Base-by-base conservation (phyloP, 108 stramenopile genomes). In the Stephanodiscus minutulus region DNA sequence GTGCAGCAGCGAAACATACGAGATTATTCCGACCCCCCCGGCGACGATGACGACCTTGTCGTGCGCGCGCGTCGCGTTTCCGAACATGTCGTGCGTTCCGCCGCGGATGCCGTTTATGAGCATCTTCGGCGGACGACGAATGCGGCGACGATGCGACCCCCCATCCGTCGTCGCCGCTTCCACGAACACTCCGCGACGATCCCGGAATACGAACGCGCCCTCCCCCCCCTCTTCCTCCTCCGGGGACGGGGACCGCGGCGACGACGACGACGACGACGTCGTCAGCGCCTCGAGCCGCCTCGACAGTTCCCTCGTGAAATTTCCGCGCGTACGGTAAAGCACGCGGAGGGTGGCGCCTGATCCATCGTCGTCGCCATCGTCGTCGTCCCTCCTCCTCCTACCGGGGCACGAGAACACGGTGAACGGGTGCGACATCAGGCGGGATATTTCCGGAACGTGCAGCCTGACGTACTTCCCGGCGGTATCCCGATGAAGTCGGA, bases 1-100 rank as follows among this genome's bases (percentile, higher is more conserved):
- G 17, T 50, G 57, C 17, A 72, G 29, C 22, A 77, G 59, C 15
- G 76, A 77, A 72, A 77, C 54, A 58, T 72, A 77, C 3, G 70
- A 48, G 0, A 46, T 35, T 17, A 77, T 77, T 1, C 76, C 76
- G 0, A 77, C 71, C 8, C 76, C 76, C 17, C 76, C 76, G 8
- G 76, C 76, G 46, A 77, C 13, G 47, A 77, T 63, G 18, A 77
- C 15, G n/a, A 72, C 53, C 10, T 7, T 72, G 11, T 72, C 70
- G 49, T 77, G 76, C 13, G 35, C 15, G 35, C 21, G 22, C 66
- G 56, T 52, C 36, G 55, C 66, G 1, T 73, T 55, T 7, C 35
- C 35, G n/a, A 79, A 29, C 33, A 55, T 36, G 28, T 73, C 50
- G 13, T 25, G 22, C 13, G 57, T 58, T 43, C 28, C 39, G 12